Percentiles rank a stretch among this genome's conserved stretches.
These are phyloP conservation scores for Fusarium graminum DNA, from an alignment of 2,329 filamentous ascomycete genomes.

Conservation along the genomic window DNA sequence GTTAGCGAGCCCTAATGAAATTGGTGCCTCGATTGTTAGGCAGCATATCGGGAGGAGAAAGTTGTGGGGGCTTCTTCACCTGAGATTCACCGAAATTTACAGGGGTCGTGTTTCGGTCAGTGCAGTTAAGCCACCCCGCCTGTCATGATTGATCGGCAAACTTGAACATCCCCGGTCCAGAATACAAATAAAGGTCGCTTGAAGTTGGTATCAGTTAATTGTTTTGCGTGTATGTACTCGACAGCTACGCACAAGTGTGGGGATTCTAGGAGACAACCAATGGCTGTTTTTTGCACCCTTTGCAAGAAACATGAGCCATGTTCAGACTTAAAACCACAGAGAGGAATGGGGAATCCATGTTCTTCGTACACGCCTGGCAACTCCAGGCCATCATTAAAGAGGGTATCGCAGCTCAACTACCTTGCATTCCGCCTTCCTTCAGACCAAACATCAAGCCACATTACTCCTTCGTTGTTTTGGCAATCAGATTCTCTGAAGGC, in stretches of 20 bases:
- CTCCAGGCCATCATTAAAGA: conserved; percentile 48
- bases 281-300: conserved; percentile 34
- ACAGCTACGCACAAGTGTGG: conserved; percentile 42
- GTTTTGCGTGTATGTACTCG: conserved; percentile 41
- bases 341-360: conserved; percentile 44
- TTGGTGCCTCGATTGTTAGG: conserved; percentile 45
- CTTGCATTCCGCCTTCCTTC: conserved; percentile 37
- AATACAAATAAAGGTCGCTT: conserved; percentile 5
- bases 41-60: conserved; percentile 6
- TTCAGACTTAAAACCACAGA: conserved; percentile 41
- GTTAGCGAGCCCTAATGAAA: conserved; percentile 53
- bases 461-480: conserved; percentile 60
- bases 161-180: conserved; percentile 15
- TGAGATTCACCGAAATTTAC: conserved; percentile 24
- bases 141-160: conserved; percentile 34
- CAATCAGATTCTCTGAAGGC: conserved; percentile 72
- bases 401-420: conserved; percentile 50
- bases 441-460: conserved; percentile 25
- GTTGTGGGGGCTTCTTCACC: conserved; percentile 22
- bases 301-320: conserved; percentile 36
- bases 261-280: conserved; percentile 38
- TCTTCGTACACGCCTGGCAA: conserved; percentile 49
- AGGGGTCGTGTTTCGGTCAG: conserved; percentile 16
- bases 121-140: conserved; percentile 13
- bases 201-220: conserved; percentile 37